Percentiles rank a stretch among this genome's conserved stretches.
Conservation (phyloP, 495 filamentous ascomycete genomes). For the Daldinia bambusicola region DNA sequence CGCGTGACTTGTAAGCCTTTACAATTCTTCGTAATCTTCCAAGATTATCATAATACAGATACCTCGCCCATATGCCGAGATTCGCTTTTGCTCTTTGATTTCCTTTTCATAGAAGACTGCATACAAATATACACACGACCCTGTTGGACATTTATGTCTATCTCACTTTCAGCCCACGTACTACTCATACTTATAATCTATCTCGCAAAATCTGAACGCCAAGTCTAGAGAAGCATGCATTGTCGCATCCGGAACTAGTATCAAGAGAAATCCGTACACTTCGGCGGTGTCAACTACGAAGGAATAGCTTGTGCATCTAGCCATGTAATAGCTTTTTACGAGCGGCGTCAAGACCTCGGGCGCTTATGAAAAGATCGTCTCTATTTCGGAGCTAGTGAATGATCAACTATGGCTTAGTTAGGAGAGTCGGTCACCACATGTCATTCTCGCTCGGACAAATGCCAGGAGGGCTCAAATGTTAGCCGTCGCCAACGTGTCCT, state of each 20-base stretch:
- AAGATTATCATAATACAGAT: background rate
- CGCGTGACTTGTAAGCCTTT: background rate
- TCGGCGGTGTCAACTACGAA: constrained; percentile 1
- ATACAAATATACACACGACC: constrained; percentile 1
- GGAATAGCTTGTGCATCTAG: background rate
- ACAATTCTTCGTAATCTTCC: background rate
- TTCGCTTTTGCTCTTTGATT: background rate
- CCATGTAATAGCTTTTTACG: background rate
- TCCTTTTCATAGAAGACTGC: background rate
- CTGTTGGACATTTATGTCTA: background rate
- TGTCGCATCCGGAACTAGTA: background rate
- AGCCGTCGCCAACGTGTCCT: constrained; percentile 15
- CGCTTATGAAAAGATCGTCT: constrained; percentile 13
- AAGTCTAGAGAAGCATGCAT: background rate
- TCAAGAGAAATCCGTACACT: background rate
- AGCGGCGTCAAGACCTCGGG: background rate
- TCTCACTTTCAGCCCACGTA: background rate
- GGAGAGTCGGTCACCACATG: constrained; percentile 23
- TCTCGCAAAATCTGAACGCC: background rate
- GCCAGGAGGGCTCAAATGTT: constrained; percentile 1
- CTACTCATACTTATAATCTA: background rate
- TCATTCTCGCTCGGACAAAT: constrained; percentile 8
- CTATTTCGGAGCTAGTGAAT: constrained; percentile 2
- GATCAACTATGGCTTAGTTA: constrained; percentile 16
- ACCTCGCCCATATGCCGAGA: background rate